Evolutionary conservation across 2,329 filamentous ascomycete genomes (phyloP).

Genomic region (Sphaerostilbella broomeana): DNA sequence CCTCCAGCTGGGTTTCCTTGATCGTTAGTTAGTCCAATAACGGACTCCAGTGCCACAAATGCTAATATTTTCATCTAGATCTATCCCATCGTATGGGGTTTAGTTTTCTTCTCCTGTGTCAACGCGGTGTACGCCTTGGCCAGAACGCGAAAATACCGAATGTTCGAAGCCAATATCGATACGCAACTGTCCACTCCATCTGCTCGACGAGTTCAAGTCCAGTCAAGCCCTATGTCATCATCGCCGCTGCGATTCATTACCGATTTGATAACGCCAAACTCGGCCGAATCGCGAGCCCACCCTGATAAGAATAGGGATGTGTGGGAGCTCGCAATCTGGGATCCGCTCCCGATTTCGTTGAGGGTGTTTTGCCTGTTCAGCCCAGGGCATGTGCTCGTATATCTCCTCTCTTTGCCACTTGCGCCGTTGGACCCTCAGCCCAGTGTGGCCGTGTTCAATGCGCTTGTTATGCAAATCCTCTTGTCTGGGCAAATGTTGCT

Average conservation of each 20-base stretch:
- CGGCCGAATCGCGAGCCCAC: constrained; percentile 76
- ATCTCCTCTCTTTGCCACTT: constrained; percentile 81
- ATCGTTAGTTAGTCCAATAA: constrained; percentile 36
- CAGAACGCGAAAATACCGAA: constrained; percentile 76
- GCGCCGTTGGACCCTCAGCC: constrained; percentile 68
- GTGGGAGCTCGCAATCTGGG: constrained; percentile 93
- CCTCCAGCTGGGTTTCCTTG: constrained; percentile 58
- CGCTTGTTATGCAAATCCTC: constrained; percentile 66
- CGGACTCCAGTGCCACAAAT: constrained; percentile 10
- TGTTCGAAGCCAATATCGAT: constrained; percentile 85
- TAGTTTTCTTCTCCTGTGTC: constrained; percentile 58
- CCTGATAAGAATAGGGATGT: constrained; percentile 79
- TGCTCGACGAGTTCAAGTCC: constrained; percentile 79
- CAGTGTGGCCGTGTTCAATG: constrained; percentile 78
- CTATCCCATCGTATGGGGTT: constrained; percentile 61
- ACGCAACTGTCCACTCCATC: constrained; percentile 71
- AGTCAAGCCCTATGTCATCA: constrained; percentile 70
- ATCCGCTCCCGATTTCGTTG: constrained; percentile 77
- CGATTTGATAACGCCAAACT: constrained; percentile 58
- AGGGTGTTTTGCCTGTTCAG: constrained; percentile 86
- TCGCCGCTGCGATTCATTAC: constrained; percentile 74
- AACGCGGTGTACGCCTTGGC: constrained; percentile 81
- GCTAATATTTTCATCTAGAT: constrained; percentile 39
- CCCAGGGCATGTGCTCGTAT: constrained; percentile 85
- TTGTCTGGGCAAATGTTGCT: constrained; percentile 72